Percentiles rank a stretch among this genome's conserved stretches.
These are phyloP conservation scores for Komagataella phaffii DNA, from an alignment of 805 yeast genomes.

Conservation along the genomic window DNA sequence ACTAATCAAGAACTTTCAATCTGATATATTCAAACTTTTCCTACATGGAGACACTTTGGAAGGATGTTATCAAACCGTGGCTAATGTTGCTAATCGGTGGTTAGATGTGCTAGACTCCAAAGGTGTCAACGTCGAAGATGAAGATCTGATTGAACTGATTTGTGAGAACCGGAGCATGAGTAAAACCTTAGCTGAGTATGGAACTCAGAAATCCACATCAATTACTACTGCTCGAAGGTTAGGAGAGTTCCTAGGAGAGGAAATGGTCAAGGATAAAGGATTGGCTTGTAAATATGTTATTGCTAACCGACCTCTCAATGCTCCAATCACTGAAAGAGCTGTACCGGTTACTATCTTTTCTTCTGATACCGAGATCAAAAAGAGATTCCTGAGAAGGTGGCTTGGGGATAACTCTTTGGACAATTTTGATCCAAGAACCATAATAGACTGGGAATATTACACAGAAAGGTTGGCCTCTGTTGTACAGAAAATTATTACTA, in stretches of 20 bases:
- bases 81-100: slow-evolving; percentile 92
- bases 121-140: slow-evolving; percentile 83
- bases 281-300: slow-evolving; percentile 90
- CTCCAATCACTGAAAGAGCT: slow-evolving; percentile 94
- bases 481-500: slow-evolving; percentile 86
- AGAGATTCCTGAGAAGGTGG: slow-evolving; percentile 76
- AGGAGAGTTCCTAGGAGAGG: slow-evolving; percentile 91
- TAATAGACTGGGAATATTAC: slow-evolving; percentile 91
- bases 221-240: slow-evolving; percentile 89
- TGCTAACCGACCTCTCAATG: slow-evolving; percentile 65
- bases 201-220: slow-evolving; percentile 81
- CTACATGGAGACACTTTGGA: slow-evolving; percentile 73
- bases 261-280: slow-evolving; percentile 94
- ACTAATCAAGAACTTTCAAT: slow-evolving; percentile 85
- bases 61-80: slow-evolving; percentile 78
- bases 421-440: slow-evolving; percentile 75
- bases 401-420: slow-evolving; percentile 62
- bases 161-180: slow-evolving; percentile 96
- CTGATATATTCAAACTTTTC: slow-evolving; percentile 85
- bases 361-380: slow-evolving; percentile 59
- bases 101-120: slow-evolving; percentile 80
- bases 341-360: slow-evolving; percentile 93
- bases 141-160: slow-evolving; percentile 86
- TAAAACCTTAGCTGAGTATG: slow-evolving; percentile 81
- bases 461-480: slow-evolving; percentile 85